Evolutionary conservation across 2,329 filamentous ascomycete species (phyloP).

Genomic region (Diplodia sapinea): DNA sequence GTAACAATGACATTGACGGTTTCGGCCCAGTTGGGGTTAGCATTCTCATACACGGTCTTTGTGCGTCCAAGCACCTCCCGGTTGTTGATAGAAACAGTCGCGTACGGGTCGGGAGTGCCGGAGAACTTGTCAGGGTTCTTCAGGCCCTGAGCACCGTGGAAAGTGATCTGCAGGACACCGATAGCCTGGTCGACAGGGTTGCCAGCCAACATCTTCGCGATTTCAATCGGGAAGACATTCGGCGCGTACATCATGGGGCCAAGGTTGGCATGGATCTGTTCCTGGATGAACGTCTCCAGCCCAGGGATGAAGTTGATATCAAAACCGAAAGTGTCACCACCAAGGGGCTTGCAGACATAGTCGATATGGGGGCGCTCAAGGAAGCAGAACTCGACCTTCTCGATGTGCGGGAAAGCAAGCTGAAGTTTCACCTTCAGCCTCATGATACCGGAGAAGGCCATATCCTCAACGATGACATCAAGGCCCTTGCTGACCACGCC

Average conservation of each 20-base stretch:
- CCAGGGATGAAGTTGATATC: slow-evolving; percentile 99
- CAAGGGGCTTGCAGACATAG: slow-evolving; percentile 96
- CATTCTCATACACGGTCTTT: slow-evolving; percentile 82
- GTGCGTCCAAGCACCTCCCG: slow-evolving; percentile 83
- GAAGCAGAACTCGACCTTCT: slow-evolving; percentile 94
- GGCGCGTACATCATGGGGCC: slow-evolving; percentile 98
- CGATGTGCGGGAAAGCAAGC: slow-evolving; percentile 92
- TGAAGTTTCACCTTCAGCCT: slow-evolving; percentile 97
- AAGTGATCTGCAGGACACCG: slow-evolving; percentile 87
- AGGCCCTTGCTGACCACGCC: slow-evolving; percentile 96
- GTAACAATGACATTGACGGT: slow-evolving; percentile 95
- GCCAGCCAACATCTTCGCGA: slow-evolving; percentile 96
- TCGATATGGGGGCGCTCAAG: slow-evolving; percentile 87
- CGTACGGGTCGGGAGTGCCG: slow-evolving; percentile 90
- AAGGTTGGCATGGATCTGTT: slow-evolving; percentile 93
- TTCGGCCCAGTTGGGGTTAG: slow-evolving; percentile 93
- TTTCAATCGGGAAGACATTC: slow-evolving; percentile 97
- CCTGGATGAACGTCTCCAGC: slow-evolving; percentile 89
- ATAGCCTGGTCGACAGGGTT: slow-evolving; percentile 94
- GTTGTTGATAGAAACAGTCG: slow-evolving; percentile 81
- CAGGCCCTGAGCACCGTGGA: slow-evolving; percentile 88
- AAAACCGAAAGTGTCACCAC: slow-evolving; percentile 93
- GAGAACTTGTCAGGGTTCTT: slow-evolving; percentile 96
- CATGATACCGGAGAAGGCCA: slow-evolving; percentile 95
- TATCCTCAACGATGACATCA: slow-evolving; percentile 97